Conservation (phyloP, 139 green algal species). For the Chlamydomonas sp. region DNA sequence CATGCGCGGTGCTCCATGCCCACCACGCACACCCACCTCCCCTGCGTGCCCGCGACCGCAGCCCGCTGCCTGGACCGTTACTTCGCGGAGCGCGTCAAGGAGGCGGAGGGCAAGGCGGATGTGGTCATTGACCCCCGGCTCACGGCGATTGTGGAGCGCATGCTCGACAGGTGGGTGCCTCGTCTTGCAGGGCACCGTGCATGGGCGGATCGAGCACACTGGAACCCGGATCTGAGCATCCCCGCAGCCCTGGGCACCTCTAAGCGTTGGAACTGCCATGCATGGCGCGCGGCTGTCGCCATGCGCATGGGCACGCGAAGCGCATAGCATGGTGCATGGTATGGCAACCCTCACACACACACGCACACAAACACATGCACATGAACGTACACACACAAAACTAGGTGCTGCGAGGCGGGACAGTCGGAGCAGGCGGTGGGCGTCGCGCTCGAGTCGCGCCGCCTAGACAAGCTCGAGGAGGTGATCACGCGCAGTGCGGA, state of each 20-base stretch:
- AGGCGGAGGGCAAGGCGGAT: constrained; percentile 28
- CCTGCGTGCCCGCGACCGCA: constrained; percentile 30
- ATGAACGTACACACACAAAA: too few species aligned
- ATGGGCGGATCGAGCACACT: too few species aligned
- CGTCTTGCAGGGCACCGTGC: too few species aligned
- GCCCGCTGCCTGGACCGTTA: constrained; percentile 94
- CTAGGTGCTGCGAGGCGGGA: constrained; percentile 66
- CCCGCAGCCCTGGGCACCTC: too few species aligned
- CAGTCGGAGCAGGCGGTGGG: constrained; percentile 92
- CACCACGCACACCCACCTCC: background rate
- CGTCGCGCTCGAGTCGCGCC: constrained; percentile 80
- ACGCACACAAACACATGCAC: too few species aligned
- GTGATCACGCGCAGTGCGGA: constrained; percentile 24
- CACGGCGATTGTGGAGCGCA: constrained; percentile 82
- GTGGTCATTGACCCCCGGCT: constrained; percentile 74
- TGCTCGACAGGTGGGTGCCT: constrained; percentile 76
- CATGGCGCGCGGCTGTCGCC: too few species aligned
- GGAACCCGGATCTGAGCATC: too few species aligned
- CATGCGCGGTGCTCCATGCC: background rate
- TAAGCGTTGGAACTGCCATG: too few species aligned
- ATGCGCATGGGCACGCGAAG: too few species aligned
- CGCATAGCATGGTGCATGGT: too few species aligned
- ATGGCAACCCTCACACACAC: too few species aligned
- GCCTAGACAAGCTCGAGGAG: constrained; percentile 80
- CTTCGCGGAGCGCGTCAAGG: constrained; percentile 57